Evolutionary conservation across 1,284 basidiomycete genomes (phyloP).

Genomic region (Pseudozyma hubeiensis): DNA sequence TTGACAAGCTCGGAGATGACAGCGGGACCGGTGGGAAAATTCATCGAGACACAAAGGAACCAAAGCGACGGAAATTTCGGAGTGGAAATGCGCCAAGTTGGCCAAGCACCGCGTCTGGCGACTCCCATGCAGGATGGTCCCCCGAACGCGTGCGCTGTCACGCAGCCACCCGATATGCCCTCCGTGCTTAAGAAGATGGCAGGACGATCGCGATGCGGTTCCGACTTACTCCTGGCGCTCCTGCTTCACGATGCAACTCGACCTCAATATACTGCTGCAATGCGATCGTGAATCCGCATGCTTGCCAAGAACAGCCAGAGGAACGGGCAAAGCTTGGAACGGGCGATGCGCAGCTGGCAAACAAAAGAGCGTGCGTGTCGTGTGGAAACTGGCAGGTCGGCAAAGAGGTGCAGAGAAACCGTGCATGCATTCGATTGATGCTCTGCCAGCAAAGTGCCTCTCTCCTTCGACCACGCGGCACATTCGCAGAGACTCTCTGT

Average conservation of each 20-base stretch:
- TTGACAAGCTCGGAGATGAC: conserved; percentile 2
- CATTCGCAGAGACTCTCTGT: neutral
- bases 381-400: conserved; percentile 2
- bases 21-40: conserved; percentile 3
- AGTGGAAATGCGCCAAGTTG: conserved; percentile 1
- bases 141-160: neutral
- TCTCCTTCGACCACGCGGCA: neutral
- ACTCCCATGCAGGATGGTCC: neutral
- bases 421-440: neutral
- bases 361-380: neutral
- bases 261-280: no score
- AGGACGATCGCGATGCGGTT: no score
- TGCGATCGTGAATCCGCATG: neutral
- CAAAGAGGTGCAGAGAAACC: neutral
- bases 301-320: neutral
- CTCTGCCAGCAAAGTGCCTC: neutral
- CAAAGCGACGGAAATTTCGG: no score
- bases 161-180: neutral
- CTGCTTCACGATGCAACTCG: no score
- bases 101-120: neutral
- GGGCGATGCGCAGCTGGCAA: no score
- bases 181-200: no score
- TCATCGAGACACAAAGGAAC: neutral
- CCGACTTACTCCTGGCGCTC: no score
- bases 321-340: neutral